Evolutionary conservation across 2,329 filamentous ascomycete species (phyloP), one percentile per base, ranked within the genome.

Genomic region (Beauveria varroae): DNA sequence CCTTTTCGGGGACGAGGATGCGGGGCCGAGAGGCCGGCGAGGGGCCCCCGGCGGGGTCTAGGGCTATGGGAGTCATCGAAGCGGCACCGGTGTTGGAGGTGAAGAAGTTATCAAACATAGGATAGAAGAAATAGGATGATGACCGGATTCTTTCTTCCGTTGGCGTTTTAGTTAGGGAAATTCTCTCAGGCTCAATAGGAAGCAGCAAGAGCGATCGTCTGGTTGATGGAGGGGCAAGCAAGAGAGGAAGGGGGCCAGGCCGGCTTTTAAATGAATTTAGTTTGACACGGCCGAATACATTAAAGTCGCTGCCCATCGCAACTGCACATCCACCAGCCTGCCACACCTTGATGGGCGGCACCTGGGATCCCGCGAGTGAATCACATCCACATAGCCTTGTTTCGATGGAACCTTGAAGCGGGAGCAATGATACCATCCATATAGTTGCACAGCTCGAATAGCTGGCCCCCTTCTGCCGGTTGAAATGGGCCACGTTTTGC

Each of bases 1-100:
- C 82, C 71, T 91, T 92, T 70, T 93, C 90, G 1, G 90, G 86
- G 46, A 93, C 88, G 30, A 95, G 82, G 64, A 93, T 83, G 51
- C 77, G 75, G 51, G 74, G 73, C 54, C 71, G 69, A 37, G 62
- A 28, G 65, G 62, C 20, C 9, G 50, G 49, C 49, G 64, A 68
- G 49, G 49, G 40, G 49, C 24, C 24, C 24, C 7, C 41, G 47
- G 54, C 34, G 34, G 41, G 46, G 49, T 41, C 20, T 22, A 50
- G 10, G 24, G 54, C 55, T 26, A 49, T 41, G 9, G 69, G 69
- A 37, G 68, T 61, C 70, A 74, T 63, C 26, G 50, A 46, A 18
- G 34, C n/a, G 44, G 34, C n/a, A 20, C 34, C 20, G 16, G 46
- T 22, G 20, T 20, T 12, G n/a, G 26, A 40, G 18, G 34, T n/a